These are phyloP conservation scores for Nannizziopsis arthrosporioides DNA, from an alignment of 2,329 filamentous ascomycete species.

Conservation along the genomic window DNA sequence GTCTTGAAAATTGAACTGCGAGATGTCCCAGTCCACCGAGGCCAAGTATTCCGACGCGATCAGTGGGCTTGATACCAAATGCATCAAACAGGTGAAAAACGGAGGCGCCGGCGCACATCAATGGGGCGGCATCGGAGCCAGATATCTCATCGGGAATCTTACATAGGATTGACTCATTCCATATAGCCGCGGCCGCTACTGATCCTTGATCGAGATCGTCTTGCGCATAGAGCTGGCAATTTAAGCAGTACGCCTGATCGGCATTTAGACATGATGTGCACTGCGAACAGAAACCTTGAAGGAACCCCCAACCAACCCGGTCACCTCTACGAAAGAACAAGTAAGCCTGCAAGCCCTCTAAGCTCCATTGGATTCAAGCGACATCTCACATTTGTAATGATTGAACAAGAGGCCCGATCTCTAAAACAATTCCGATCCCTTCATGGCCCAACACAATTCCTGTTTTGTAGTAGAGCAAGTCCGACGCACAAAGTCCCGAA, in stretches of 20 bases:
- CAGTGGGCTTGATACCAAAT: slow-evolving; percentile 35
- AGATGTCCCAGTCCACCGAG: slow-evolving; percentile 44
- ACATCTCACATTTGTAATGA: slow-evolving; percentile 21
- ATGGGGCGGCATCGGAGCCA: slow-evolving; percentile 35
- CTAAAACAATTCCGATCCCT: slow-evolving; percentile 27
- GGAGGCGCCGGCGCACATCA: slow-evolving; percentile 43
- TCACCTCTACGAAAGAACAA: slow-evolving; percentile 21
- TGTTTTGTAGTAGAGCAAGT: slow-evolving; percentile 19
- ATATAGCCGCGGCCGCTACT: slow-evolving; percentile 29
- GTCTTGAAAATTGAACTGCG: slow-evolving; percentile 42
- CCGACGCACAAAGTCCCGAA: slow-evolving; percentile 56
- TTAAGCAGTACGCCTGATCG: slow-evolving; percentile 18
- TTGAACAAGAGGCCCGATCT: slow-evolving; percentile 23
- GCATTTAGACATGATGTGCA: slow-evolving; percentile 27
- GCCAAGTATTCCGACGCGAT: slow-evolving; percentile 42
- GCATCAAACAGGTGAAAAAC: slow-evolving; percentile 37
- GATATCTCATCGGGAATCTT: slow-evolving; percentile 37
- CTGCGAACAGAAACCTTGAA: slow-evolving; percentile 11
- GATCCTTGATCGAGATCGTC: slow-evolving; percentile 31
- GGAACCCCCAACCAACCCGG: slow-evolving; percentile 34
- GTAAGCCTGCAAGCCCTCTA: not conserved
- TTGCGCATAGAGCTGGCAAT: slow-evolving; percentile 30
- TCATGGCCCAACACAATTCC: slow-evolving; percentile 29
- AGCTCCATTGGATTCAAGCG: not conserved
- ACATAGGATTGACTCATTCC: slow-evolving; percentile 31